phyloP scores from a whole-genome alignment of 495 filamentous ascomycete species.

The Xylaria scruposa region DNA sequence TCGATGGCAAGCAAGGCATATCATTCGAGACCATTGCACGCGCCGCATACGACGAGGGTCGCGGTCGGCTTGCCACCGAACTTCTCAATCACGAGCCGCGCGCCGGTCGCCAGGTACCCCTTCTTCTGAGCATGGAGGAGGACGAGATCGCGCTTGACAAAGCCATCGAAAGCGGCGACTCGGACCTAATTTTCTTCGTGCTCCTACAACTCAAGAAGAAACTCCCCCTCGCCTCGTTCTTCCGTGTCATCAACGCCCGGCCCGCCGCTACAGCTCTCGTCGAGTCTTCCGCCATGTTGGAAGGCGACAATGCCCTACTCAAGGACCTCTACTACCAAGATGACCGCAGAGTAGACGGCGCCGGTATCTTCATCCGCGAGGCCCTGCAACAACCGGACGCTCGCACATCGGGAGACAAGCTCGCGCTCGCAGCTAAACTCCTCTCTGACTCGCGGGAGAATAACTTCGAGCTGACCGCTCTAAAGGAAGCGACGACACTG shows the following conservation, averaged over 20 bases:
- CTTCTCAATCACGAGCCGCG: constrained; percentile 92
- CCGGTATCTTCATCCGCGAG: constrained; percentile 84
- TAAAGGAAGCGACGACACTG: constrained; percentile 79
- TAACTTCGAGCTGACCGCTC: constrained; percentile 71
- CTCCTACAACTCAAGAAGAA: constrained; percentile 90
- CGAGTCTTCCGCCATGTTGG: constrained; percentile 72
- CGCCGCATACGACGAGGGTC: constrained; percentile 94
- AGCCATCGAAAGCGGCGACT: constrained; percentile 93
- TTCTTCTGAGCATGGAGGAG: constrained; percentile 95
- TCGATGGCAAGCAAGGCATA: constrained; percentile 86
- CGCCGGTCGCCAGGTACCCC: constrained; percentile 91
- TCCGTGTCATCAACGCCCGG: constrained; percentile 86
- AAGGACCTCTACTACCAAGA: constrained; percentile 99
- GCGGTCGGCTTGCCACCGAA: constrained; percentile 83
- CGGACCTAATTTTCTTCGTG: constrained; percentile 89
- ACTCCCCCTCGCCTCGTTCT: constrained; percentile 87
- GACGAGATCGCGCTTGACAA: constrained; percentile 96
- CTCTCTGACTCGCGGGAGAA: constrained; percentile 84
- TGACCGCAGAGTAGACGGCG: constrained; percentile 87
- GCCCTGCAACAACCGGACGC: constrained; percentile 70
- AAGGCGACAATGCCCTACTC: constrained; percentile 79
- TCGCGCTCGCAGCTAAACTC: constrained; percentile 81
- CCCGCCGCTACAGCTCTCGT: constrained; percentile 89
- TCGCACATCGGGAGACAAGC: constrained; percentile 72
- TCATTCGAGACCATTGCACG: constrained; percentile 94